phyloP scores from a whole-genome alignment of 768 basidiomycete species.

The Boletales sp. region DNA sequence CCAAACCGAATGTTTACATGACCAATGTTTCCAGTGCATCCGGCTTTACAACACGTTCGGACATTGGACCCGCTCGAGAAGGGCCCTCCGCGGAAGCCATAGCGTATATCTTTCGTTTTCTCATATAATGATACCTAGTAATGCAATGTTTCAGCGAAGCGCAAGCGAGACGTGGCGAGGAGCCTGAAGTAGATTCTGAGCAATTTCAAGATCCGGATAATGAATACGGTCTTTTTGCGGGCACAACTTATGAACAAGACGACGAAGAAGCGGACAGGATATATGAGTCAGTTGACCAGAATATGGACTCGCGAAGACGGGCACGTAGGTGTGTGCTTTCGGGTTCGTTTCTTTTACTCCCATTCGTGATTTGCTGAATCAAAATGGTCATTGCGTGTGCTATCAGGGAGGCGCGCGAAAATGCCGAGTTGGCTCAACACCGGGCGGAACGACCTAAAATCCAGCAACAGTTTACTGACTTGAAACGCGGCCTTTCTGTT shows the following conservation, averaged over 20 bases:
- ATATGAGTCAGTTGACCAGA: slow-evolving; percentile 86
- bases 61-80: slow-evolving; percentile 97
- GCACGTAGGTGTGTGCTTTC: slow-evolving; percentile 64
- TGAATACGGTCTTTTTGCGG: slow-evolving; percentile 93
- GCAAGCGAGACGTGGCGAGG: slow-evolving; percentile 82
- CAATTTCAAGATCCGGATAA: slow-evolving; percentile 97
- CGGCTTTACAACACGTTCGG: slow-evolving; percentile 95
- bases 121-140: neutral
- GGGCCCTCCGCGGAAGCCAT: slow-evolving; percentile 89
- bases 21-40: slow-evolving; percentile 67
- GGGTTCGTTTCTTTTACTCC: slow-evolving; percentile 35
- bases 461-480: slow-evolving; percentile 91
- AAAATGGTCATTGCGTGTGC: neutral
- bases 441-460: slow-evolving; percentile 91
- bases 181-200: slow-evolving; percentile 83
- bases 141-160: slow-evolving; percentile 59
- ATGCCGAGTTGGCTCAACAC: slow-evolving; percentile 67
- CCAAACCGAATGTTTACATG: slow-evolving; percentile 3
- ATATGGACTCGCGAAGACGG: slow-evolving; percentile 84
- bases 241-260: slow-evolving; percentile 93
- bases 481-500: slow-evolving; percentile 83
- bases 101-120: slow-evolving; percentile 51
- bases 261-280: slow-evolving; percentile 97
- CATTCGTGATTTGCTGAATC: neutral
- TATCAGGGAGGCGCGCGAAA: slow-evolving; percentile 70